These are phyloP conservation scores for Amanita molliuscula DNA, from an alignment of 768 basidiomycete genomes.

Conservation along the genomic window DNA sequence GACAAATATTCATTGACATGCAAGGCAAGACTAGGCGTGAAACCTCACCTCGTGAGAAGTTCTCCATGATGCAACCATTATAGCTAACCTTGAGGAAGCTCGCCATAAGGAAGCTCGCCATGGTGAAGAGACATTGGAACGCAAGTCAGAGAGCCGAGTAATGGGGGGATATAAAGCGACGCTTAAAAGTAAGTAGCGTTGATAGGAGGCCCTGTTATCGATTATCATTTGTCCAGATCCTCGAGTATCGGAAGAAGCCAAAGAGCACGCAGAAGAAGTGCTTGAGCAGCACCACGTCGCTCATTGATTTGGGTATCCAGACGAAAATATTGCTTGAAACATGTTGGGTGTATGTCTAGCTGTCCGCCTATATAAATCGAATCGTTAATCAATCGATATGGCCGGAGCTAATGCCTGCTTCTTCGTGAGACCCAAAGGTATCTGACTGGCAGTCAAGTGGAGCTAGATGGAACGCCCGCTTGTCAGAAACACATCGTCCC, in stretches of 20 bases:
- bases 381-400: too few species aligned
- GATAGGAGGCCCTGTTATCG: background rate
- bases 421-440: background rate
- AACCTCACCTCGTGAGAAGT: background rate
- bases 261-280: constrained; percentile 10
- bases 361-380: too few species aligned
- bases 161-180: constrained; percentile 23
- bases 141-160: constrained; percentile 10
- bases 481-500: background rate
- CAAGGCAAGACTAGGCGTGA: background rate
- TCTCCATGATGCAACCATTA: background rate
- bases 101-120: background rate
- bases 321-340: too few species aligned
- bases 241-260: constrained; percentile 11
- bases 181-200: constrained; percentile 14
- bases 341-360: too few species aligned
- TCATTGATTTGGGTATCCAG: background rate
- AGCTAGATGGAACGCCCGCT: background rate
- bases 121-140: background rate
- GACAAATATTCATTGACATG: background rate
- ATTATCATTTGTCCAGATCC: constrained; percentile 8
- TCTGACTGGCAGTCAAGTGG: background rate
- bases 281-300: constrained; percentile 9
- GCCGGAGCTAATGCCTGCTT: background rate
- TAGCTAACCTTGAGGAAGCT: background rate